Conservation (phyloP, 257 asterid genomes). For the Eustoma russellianum region DNA sequence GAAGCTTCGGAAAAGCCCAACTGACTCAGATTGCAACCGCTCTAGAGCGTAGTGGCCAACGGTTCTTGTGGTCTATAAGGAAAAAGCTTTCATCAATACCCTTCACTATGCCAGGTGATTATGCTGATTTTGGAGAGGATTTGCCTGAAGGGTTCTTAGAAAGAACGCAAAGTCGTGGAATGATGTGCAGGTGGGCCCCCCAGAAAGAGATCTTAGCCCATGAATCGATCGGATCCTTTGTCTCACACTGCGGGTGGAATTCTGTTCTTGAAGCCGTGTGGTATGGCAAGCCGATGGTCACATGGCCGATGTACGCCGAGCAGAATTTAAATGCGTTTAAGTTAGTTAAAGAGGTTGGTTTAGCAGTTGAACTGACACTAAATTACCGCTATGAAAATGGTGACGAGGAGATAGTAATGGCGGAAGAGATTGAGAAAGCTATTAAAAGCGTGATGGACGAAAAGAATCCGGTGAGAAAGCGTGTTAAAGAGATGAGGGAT, state of each 20-base stretch:
- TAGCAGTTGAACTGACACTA: background rate
- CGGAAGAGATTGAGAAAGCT: no score
- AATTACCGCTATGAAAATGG: background rate
- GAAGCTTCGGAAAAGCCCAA: slow-evolving; percentile 1
- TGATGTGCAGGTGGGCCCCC: background rate
- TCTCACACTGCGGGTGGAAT: background rate
- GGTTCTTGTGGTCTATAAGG: slow-evolving; percentile 11
- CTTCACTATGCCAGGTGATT: background rate
- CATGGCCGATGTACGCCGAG: background rate
- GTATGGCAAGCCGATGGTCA: background rate
- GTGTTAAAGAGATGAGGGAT: no score
- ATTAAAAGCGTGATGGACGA: no score
- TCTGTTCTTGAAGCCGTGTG: background rate
- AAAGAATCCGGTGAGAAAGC: no score
- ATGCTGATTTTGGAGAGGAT: background rate
- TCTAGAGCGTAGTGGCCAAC: slow-evolving; percentile 1
- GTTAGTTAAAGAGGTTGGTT: background rate
- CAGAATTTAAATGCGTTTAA: background rate
- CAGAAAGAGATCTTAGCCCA: background rate
- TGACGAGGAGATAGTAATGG: no score
- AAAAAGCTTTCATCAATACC: background rate
- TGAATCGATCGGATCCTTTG: background rate
- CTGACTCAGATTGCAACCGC: slow-evolving; percentile 1
- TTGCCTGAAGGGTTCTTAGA: slow-evolving; percentile 3
- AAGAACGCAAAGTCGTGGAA: slow-evolving; percentile 1